phyloP scores from a whole-genome alignment of 176 grass and related monocot species.

The Oryza brachyantha region DNA sequence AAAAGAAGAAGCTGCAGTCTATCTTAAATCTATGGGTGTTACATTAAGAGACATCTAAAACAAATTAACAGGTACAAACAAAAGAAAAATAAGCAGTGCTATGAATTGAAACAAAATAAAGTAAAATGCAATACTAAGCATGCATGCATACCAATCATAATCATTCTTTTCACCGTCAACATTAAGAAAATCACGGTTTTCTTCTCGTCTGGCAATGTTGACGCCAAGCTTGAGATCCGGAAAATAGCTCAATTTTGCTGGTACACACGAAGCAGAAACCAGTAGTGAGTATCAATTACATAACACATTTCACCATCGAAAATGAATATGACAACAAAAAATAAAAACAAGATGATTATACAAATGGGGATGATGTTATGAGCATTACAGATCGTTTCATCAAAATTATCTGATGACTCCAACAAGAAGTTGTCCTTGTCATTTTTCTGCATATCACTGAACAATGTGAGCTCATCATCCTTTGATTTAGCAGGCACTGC shows the following conservation, averaged over 20 bases:
- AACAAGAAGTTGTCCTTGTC: conserved; percentile 90
- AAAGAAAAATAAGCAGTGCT: neutral
- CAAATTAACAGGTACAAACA: neutral
- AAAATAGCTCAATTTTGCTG: conserved; percentile 83
- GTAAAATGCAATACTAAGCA: conserved; percentile 15
- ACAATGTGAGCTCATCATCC: conserved; percentile 79
- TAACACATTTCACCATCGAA: neutral
- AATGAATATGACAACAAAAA: neutral
- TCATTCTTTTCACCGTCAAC: conserved; percentile 81
- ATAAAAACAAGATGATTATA: conserved; percentile 8
- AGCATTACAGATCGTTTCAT: conserved; percentile 77
- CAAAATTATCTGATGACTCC: conserved; percentile 69
- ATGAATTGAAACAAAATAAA: conserved; percentile 26
- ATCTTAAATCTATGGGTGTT: conserved; percentile 23
- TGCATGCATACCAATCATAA: conserved; percentile 77
- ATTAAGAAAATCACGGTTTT: conserved; percentile 79
- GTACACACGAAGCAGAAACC: conserved; percentile 10
- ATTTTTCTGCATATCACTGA: conserved; percentile 71
- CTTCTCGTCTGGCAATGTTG: conserved; percentile 56
- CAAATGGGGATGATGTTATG: conserved; percentile 7
- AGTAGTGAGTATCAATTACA: conserved; percentile 7
- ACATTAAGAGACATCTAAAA: neutral
- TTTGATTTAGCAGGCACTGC: conserved; percentile 46
- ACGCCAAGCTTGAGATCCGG: conserved; percentile 68
- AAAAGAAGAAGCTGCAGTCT: neutral